Base-by-base conservation (phyloP, 352 stramenopile species). In the Globisporangium alternatum region DNA sequence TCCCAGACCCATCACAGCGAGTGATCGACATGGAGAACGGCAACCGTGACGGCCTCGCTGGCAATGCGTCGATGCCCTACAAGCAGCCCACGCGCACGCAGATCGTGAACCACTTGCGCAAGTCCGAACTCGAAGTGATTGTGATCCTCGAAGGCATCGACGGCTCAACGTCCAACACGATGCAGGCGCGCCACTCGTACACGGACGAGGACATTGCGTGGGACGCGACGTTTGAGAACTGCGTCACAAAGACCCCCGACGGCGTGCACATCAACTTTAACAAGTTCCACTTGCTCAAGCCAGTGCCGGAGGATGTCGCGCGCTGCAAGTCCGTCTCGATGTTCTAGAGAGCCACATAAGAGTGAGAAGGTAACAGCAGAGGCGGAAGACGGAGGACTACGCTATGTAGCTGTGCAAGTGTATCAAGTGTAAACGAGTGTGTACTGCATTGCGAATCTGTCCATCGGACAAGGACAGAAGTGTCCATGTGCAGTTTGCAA, bases 101-200 rank as follows among this genome's bases (percentile, higher is more conserved):
- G 66, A 91, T 95, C 56, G 71, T 80, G 64, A 77, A 80, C 45
- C 87, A 95, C 54, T 31, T 96, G 25, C 70, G 67, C 55, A 75
- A 78, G 44, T 84, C 81, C 6, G 82, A 90, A 55, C 68, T 96
- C 2, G 87, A 96, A 60, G 82, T 96, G 21, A 71, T 96, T 47
- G 85, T 83, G 19, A 78, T 96, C 15, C 72, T 96, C 33, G 87
- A 96, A 58, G 87, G 87, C 37, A 93, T 93, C 58, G 87, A 96
- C 51, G 84, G 80, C 37, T 91, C 81, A 33, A 96, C 87, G 35
- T 93, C 83, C 51, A 93, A 92, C 71, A 96, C 87, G 21, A 96
- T 93, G 85, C 87, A 96, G 59, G 87, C 81, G 12, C 80, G 85
- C 12, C 80, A 91, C 60, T 95, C 86, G 33, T 93, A 93, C 75